These are phyloP conservation scores for Saccharomycopsis babjevae DNA, from an alignment of 805 yeast species.

Conservation along the genomic window DNA sequence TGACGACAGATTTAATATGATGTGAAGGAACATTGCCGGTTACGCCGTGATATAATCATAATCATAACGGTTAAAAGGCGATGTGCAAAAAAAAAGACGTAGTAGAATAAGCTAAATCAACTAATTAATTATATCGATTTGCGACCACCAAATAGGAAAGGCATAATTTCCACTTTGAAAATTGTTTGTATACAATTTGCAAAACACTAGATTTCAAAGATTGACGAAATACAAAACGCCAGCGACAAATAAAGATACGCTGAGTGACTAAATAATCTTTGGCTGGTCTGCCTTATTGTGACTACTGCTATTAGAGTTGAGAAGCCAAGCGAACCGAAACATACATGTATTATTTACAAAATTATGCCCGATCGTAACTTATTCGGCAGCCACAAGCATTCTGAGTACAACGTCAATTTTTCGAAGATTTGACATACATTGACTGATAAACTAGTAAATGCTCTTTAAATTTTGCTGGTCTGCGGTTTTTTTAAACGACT, in stretches of 20 bases:
- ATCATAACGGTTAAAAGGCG: no score
- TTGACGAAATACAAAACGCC: background rate
- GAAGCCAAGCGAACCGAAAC: background rate
- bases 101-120: no score
- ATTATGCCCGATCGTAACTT: background rate
- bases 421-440: background rate
- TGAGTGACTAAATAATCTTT: no score
- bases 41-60: no score
- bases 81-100: no score
- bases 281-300: no score
- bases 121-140: no score
- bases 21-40: no score
- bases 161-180: background rate
- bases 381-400: background rate
- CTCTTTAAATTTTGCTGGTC: background rate
- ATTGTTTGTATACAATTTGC: background rate
- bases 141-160: background rate
- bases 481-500: background rate
- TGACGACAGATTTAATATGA: no score
- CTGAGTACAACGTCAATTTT: background rate
- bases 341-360: background rate
- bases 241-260: no score
- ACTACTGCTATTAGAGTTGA: no score
- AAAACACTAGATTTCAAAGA: background rate
- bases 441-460: background rate